Base-by-base conservation (phyloP, 1,284 basidiomycete genomes). In the Cutaneotrichosporon cavernicola region DNA sequence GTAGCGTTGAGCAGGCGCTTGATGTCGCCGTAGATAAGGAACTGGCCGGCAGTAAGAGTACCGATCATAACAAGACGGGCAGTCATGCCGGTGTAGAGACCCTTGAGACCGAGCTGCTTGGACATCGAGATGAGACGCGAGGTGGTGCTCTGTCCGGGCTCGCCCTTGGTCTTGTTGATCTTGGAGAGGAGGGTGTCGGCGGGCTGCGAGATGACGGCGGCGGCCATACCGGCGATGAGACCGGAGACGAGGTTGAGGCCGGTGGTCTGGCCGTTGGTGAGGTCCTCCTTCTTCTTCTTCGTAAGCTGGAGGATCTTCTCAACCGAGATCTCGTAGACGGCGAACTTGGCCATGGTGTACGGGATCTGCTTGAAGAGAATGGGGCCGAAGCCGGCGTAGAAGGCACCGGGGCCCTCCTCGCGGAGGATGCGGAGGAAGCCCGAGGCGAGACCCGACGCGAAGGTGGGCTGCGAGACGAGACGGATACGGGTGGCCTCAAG, bases 91-190 rank as follows among this genome's bases (percentile, higher is more conserved):
- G 81, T 82, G 81, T 85, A 85, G 73, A 85, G 80, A 75, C 84
- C 84, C 65, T 71, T 69, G 68, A 80, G 69, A 72, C 84, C 84
- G 69, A 85, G 80, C 73, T 84, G 80, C 65, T 73, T 72, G 65
- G 81, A 70, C 77, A 84, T 81, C 70, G 78, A 74, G 72, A 83
- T 69, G 69, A 85, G 78, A 62, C 84, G 79, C 64, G 82, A 81
- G 53, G 80, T 76, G 70, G 79, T 80, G 22, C 81, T 81, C 81
- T 85, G 82, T 64, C 84, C 84, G 65, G 84, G 84, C 49, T 74
- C 72, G 65, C 83, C 84, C 81, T 85, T 84, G 78, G 81, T 80
- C 83, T 85, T 85, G 84, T 85, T 85, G 79, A 85, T 85, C 83
- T 84, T 82, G 67, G 82, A 83, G 59, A 85, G 74, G 16, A 85